phyloP scores from a whole-genome alignment of 148 eudicot species.

The Arbutus unedo region DNA sequence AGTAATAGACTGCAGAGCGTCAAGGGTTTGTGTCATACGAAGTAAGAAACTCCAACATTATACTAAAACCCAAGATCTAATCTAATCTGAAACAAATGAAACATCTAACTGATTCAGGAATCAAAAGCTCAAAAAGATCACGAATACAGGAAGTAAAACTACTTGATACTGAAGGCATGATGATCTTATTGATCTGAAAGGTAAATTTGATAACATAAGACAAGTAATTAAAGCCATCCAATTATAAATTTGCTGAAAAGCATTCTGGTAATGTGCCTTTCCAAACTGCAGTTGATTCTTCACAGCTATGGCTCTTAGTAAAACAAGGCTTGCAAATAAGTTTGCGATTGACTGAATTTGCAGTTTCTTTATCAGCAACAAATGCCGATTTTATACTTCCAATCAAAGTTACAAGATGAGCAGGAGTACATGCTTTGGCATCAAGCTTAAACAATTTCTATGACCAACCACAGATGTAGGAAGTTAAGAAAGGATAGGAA shows the following conservation, averaged over 20 bases:
- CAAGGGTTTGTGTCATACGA: not conserved
- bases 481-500: not conserved
- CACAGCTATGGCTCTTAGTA: not conserved
- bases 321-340: not conserved
- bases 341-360: not conserved
- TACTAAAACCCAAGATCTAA: not conserved
- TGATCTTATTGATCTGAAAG: too few relatives aligned
- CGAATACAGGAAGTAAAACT: not conserved
- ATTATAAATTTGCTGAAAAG: not conserved
- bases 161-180: not conserved
- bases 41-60: not conserved
- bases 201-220: not conserved
- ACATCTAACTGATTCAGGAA: not conserved
- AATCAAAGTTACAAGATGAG: not conserved
- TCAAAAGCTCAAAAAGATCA: not conserved
- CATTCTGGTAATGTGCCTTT: not conserved
- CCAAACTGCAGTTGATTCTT: not conserved
- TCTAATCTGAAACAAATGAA: not conserved
- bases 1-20: not conserved
- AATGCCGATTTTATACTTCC: not conserved
- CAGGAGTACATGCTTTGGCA: not conserved
- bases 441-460: not conserved
- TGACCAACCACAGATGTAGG: not conserved
- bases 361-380: not conserved
- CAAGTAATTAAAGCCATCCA: not conserved